phyloP scores from a whole-genome alignment of 73 alveolate species.

The Tetrahymena malaccensis region DNA sequence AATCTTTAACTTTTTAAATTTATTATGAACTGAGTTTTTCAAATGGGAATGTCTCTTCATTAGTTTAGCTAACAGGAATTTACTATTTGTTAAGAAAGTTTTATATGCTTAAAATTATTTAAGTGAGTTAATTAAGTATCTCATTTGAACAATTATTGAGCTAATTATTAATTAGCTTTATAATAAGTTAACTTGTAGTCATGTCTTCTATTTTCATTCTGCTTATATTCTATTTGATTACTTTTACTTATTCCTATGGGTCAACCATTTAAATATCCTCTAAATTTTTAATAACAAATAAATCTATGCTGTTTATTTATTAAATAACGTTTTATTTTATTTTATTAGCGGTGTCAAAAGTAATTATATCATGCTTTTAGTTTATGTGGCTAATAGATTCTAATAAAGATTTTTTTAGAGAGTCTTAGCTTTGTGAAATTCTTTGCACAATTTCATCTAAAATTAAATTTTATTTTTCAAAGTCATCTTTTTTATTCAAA shows the following conservation, averaged over 20 bases:
- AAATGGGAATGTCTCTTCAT: too few species aligned
- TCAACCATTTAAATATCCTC: neutral
- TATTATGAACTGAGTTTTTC: too few species aligned
- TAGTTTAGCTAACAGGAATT: too few species aligned
- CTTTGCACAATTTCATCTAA: neutral
- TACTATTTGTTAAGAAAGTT: too few species aligned
- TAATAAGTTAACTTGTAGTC: neutral
- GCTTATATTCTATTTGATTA: neutral
- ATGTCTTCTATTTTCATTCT: neutral
- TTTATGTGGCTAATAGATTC: neutral
- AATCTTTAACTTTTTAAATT: too few species aligned
- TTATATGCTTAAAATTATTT: too few species aligned
- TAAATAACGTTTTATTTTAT: neutral
- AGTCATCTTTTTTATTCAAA: neutral
- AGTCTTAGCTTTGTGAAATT: neutral
- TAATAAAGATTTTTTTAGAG: neutral
- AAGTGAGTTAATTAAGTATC: neutral
- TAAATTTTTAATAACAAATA: neutral
- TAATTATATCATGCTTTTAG: neutral
- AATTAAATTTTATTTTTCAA: neutral
- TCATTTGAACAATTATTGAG: neutral
- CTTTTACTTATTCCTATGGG: neutral
- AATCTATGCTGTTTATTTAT: neutral
- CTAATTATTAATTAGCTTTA: neutral
- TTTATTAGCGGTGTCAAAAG: neutral